Evolutionary conservation across 176 grass and related monocot genomes (phyloP).

Genomic region (Hyparrhenia diplandra): DNA sequence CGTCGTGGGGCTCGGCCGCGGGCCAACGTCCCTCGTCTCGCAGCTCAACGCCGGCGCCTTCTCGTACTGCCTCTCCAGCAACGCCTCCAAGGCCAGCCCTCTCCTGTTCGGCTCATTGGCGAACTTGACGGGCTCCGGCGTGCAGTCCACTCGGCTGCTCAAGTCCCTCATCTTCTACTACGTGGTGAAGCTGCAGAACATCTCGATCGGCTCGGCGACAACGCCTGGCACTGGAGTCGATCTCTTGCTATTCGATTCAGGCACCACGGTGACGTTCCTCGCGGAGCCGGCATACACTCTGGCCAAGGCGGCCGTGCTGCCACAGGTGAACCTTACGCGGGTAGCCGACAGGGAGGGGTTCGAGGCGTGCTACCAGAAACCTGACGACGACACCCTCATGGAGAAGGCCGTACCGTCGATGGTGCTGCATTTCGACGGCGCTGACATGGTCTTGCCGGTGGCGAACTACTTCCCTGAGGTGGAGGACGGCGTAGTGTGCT

Average conservation of each 20-base stretch:
- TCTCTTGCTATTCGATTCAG: no score
- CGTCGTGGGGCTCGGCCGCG: no score
- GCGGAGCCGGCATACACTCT: background rate
- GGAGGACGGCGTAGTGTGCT: background rate
- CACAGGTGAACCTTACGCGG: background rate
- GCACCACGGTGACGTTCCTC: background rate
- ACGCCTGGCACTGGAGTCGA: no score
- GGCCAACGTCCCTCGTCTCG: no score
- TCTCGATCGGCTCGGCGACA: background rate
- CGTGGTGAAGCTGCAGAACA: background rate
- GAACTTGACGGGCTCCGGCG: no score
- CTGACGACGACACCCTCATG: no score
- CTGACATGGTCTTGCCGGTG: background rate
- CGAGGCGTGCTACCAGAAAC: background rate
- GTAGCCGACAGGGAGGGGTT: rapidly evolving
- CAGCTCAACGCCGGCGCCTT: no score
- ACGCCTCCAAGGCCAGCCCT: no score
- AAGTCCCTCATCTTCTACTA: background rate
- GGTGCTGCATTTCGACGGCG: background rate
- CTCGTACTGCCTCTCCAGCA: no score
- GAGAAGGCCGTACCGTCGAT: background rate
- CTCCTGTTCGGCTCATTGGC: background rate
- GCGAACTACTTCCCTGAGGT: background rate
- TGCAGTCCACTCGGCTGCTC: background rate
- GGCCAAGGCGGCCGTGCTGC: background rate